Base-by-base conservation (phyloP, 768 basidiomycete genomes). In the Inosperma sp. region DNA sequence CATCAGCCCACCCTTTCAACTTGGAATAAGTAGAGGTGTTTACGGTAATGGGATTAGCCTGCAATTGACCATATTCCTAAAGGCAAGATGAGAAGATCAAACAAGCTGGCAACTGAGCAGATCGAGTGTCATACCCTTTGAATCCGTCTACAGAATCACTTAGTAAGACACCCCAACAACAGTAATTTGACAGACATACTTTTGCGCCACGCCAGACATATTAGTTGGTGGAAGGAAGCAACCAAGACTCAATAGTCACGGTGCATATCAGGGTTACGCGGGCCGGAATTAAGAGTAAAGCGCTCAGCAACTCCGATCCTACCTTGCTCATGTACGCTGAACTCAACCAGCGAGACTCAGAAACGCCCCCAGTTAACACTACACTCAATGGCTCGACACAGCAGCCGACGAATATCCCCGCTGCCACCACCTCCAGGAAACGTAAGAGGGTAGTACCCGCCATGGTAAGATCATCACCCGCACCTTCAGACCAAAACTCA, bases 51-150 rank as follows among this genome's bases (percentile, higher is more conserved):
- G 89, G 89, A 40, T 78, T 80, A 51, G 68, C 73, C 41, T 68
- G 70, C 53, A 92, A 72, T 57, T 83, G 80, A 49, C 57, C 67
- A 34, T 90, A 65, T 74, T 92, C 89, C 89, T 92, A 33, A 29
- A 34, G 36, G 40, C n/a, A 49, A 46, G 25, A 54, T 26, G 36
- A 33, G 4, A 51, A 52, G 10, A 41, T 16, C 22, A 5, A 49
- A 27, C 16, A 41, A n/a, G n/a, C n/a, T n/a, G n/a, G n/a, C n/a
- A n/a, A n/a, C n/a, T n/a, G n/a, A n/a, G n/a, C n/a, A n/a, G n/a
- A n/a, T n/a, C n/a, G n/a, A n/a, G n/a, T n/a, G n/a, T n/a, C 30
- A 31, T 59, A 87, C 88, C 74, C 83, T 86, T 60, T 86, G 84
- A 22, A 91, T 84, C 43, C 88, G 86, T 53, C 88, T 88, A 59